These are phyloP conservation scores for Antrodiella citrinella DNA, from an alignment of 768 basidiomycete species.

Conservation along the genomic window DNA sequence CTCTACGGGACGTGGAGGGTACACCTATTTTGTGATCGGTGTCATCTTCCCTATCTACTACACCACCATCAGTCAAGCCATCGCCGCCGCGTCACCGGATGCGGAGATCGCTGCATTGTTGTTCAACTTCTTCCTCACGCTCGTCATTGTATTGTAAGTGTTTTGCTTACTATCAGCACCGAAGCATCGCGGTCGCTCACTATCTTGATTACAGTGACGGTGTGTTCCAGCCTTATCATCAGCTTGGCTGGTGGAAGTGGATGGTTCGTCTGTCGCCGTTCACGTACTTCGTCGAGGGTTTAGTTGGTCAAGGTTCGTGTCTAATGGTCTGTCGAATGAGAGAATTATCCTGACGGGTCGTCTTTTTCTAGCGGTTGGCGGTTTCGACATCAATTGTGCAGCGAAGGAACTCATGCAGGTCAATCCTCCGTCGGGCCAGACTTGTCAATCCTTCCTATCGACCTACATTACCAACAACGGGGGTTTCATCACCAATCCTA, in stretches of 20 bases:
- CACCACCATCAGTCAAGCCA: constrained; percentile 51
- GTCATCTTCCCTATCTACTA: constrained; percentile 54
- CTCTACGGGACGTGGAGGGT: constrained; percentile 44
- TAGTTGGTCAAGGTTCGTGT: constrained; percentile 25
- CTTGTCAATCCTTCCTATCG: constrained; percentile 44
- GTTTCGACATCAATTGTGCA: constrained; percentile 38
- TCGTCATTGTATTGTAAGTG: constrained; percentile 55
- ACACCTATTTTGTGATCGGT: constrained; percentile 47
- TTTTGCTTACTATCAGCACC: not conserved
- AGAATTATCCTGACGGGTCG: not conserved
- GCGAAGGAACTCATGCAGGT: constrained; percentile 43
- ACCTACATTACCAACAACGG: constrained; percentile 41
- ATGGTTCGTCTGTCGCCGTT: constrained; percentile 52
- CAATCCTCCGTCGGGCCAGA: constrained; percentile 43
- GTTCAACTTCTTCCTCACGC: constrained; percentile 52
- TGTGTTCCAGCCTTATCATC: constrained; percentile 55
- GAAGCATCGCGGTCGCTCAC: constrained; percentile 1
- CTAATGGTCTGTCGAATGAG: not conserved
- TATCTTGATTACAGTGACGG: constrained; percentile 37
- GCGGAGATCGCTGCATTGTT: constrained; percentile 52
- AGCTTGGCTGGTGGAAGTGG: constrained; percentile 66
- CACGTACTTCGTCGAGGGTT: constrained; percentile 47
- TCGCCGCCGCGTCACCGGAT: constrained; percentile 53
- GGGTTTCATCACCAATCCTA: constrained; percentile 49
- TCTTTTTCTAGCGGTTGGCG: constrained; percentile 29